phyloP scores from a whole-genome alignment of 1,284 basidiomycete genomes.

The Heterobasidion annosum region DNA sequence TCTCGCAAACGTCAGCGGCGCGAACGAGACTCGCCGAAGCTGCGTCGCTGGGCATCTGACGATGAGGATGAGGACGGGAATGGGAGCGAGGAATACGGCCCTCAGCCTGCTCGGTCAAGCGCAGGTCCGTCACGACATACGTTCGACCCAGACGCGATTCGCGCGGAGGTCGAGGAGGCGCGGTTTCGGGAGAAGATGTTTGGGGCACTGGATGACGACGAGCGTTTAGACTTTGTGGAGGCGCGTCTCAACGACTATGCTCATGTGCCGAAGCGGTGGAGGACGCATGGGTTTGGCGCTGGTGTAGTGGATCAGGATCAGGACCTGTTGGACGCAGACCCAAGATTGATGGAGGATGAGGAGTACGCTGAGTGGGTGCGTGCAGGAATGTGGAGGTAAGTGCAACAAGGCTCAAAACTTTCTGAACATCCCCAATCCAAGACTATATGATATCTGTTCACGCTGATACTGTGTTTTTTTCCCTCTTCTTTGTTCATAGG shows the following conservation, averaged over 20 bases:
- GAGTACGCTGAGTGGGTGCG: constrained; percentile 78
- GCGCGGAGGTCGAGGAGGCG: constrained; percentile 49
- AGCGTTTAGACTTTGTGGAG: constrained; percentile 53
- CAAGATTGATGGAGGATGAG: constrained; percentile 69
- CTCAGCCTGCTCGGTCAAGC: constrained; percentile 12
- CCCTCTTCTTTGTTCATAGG: neutral
- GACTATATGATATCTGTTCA: no score
- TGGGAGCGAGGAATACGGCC: constrained; percentile 18
- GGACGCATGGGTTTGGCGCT: constrained; percentile 17
- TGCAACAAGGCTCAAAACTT: constrained; percentile 2
- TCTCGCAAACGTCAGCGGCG: constrained; percentile 16
- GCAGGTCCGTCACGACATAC: constrained; percentile 9
- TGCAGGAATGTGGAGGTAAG: constrained; percentile 70
- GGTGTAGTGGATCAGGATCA: constrained; percentile 17
- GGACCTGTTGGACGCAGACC: constrained; percentile 40
- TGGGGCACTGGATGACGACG: constrained; percentile 60
- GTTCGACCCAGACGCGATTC: constrained; percentile 19
- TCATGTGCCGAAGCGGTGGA: constrained; percentile 55
- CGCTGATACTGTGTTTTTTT: no score
- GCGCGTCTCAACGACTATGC: constrained; percentile 55
- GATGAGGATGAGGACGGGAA: constrained; percentile 3
- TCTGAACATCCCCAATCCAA: no score
- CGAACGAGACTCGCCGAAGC: constrained; percentile 7
- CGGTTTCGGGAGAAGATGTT: constrained; percentile 64
- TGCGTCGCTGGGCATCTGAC: constrained; percentile 7